Evolutionary conservation across 2,329 filamentous ascomycete genomes (phyloP).

Genomic region (Xylariaceae sp.): DNA sequence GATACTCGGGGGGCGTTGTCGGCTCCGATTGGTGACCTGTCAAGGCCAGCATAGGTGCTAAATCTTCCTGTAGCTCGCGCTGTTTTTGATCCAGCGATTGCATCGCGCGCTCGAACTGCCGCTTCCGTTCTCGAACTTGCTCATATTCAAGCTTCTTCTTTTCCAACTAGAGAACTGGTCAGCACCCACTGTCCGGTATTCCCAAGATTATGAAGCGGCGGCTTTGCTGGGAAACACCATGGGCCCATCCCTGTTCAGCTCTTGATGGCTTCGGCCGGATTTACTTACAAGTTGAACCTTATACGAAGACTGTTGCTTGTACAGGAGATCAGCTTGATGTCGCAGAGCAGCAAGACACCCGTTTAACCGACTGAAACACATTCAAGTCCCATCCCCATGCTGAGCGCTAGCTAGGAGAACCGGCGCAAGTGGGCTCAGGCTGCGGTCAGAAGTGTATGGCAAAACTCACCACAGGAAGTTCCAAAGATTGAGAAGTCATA

Average conservation of each 20-base stretch:
- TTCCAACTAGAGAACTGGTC: constrained; percentile 64
- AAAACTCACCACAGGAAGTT: constrained; percentile 38
- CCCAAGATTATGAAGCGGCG: no score
- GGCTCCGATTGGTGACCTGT: constrained; percentile 85
- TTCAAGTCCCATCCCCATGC: constrained; percentile 18
- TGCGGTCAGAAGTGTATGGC: constrained; percentile 7
- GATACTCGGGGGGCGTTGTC: constrained; percentile 91
- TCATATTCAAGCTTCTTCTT: constrained; percentile 94
- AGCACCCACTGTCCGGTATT: no score
- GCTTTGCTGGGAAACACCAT: no score
- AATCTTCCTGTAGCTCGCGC: constrained; percentile 75
- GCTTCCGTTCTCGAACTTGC: constrained; percentile 79
- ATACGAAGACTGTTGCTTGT: constrained; percentile 24
- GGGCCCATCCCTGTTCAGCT: no score
- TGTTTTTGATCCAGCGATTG: constrained; percentile 82
- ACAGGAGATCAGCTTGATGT: constrained; percentile 25
- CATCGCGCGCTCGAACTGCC: constrained; percentile 88
- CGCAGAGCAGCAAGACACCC: constrained; percentile 27
- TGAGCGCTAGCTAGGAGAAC: constrained; percentile 5
- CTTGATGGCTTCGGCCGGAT: no score
- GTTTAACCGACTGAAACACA: constrained; percentile 28
- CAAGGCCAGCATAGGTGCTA: constrained; percentile 47
- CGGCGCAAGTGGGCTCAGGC: constrained; percentile 9
- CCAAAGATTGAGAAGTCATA: constrained; percentile 44
- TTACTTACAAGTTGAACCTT: constrained; percentile 71